Evolutionary conservation across 768 basidiomycete genomes (phyloP), one percentile per base, ranked within the genome.

Genomic region (Termitomyces sp.): DNA sequence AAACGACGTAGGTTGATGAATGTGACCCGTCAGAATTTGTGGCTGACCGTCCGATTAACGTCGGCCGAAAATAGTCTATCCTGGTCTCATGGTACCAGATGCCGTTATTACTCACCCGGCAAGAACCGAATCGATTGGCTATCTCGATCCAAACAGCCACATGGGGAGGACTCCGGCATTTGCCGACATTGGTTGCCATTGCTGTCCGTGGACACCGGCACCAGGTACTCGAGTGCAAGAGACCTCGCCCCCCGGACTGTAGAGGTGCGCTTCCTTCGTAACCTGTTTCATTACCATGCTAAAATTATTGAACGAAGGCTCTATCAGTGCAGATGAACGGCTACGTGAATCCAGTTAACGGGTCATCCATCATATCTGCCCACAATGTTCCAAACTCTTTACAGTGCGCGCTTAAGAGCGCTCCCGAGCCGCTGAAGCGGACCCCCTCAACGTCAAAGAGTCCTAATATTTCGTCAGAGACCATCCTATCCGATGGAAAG

Each of bases 171-270:
- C 59, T 34, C 30, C 57, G 59, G 62, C 34, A 24, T 20, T 53
- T 58, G 49, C 59, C 62, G 59, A 48, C 15, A 45, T n/a, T 13
- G 44, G 44, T 58, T 61, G 13, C 36, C 54, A 55, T 31, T 41
- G 8, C 59, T 42, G 59, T 63, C 62, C 62, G 59, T 63, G 62
- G 62, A 63, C 61, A 54, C 16, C 58, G 55, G 61, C 54, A 63
- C 54, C 58, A 42, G 61, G 61, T 61, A 58, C 58, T 49, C 33
- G 45, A 56, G 57, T 55, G 22, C 62, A 58, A 52, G 62, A 58
- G 62, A 63, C 62, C 62, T 61, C 45, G 45, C 57, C 59, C 54
- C 59, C 53, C 48, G 39, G 55, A 51, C 48, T 55, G n/a, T 33
- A 55, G 63, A 56, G 39, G 54, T 41, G 36, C 44, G 42, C 24